Base-by-base conservation (phyloP, 352 stramenopile species). In the Phytophthora aleatoria region DNA sequence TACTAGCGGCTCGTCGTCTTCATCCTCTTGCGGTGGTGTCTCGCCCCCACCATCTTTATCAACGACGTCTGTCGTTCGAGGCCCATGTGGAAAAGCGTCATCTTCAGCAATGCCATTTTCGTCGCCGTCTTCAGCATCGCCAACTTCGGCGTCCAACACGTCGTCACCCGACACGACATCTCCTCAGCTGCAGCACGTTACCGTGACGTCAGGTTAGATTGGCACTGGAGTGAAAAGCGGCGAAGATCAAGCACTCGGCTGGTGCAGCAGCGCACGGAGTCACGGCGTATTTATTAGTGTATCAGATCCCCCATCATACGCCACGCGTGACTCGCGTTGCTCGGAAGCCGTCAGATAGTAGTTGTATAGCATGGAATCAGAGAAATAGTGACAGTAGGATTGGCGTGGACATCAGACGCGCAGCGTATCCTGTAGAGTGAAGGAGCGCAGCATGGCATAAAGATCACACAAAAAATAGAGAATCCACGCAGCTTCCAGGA, bases 101-200 rank as follows among this genome's bases (percentile, higher is more conserved):
- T 65, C 78, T 24, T 68, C 69, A 38, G 64, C 72, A 36, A 74
- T 81, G 35, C 67, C 80, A 45, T 81, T 84, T 15, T 62, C 73
- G 26, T 81, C 78, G 38, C 60, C 79, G 5, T 80, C 71, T 5
- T 69, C 67, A 2, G 56, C 61, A 16, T 68, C 78, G 15, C 62
- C 75, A 11, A 62, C 68, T 45, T 76, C 68, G 35, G 57, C 70
- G 36, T 75, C 77, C 5, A 73, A 71, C 11, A 64, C 77, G 30
- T 83, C 79, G 38, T 85, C 82, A 1, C 61, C 80, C 1, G 76
- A 89, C 39, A 66, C 74, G 27, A 39, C 77, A 31, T 81, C 80
- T 7, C 77, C 74, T 39, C 72, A 76, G 12, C 61, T 92, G 67
- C 83, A 90, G 50, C 83, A 90, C 52, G 71, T 90, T 41, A 89